phyloP scores from a whole-genome alignment of 495 filamentous ascomycete genomes.

The Aspergillus funiculosus region DNA sequence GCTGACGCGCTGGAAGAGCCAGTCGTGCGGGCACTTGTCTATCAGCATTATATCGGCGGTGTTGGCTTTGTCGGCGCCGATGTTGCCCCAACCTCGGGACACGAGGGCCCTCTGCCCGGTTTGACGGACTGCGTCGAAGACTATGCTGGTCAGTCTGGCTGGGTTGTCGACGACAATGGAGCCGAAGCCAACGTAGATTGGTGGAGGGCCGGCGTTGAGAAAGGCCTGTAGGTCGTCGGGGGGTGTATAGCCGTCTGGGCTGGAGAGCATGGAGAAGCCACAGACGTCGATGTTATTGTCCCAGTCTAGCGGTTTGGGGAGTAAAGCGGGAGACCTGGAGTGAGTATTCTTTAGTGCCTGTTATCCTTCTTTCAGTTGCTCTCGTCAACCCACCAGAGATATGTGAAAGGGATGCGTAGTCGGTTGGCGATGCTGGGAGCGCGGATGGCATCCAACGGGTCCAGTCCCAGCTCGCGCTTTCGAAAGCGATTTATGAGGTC shows the following conservation, averaged over 20 bases:
- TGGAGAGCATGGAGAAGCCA: slow-evolving; percentile 64
- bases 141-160: slow-evolving; percentile 53
- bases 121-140: slow-evolving; percentile 60
- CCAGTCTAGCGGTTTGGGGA: slow-evolving; percentile 76
- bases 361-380: background rate
- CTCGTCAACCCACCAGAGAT: slow-evolving; percentile 54
- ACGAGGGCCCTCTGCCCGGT: slow-evolving; percentile 63
- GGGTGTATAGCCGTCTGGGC: slow-evolving; percentile 55
- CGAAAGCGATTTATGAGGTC: slow-evolving; percentile 71
- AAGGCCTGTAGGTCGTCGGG: slow-evolving; percentile 55
- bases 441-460: slow-evolving; percentile 60
- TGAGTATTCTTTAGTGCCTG: background rate
- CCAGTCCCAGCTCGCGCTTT: slow-evolving; percentile 56
- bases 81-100: slow-evolving; percentile 70
- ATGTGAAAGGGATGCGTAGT: slow-evolving; percentile 68
- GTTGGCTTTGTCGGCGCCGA: slow-evolving; percentile 55
- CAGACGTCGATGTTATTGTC: slow-evolving; percentile 58
- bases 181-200: slow-evolving; percentile 73
- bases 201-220: slow-evolving; percentile 57
- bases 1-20: slow-evolving; percentile 69
- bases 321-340: slow-evolving; percentile 60
- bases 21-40: slow-evolving; percentile 75
- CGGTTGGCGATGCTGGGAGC: slow-evolving; percentile 59
- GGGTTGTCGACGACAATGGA: slow-evolving; percentile 74
- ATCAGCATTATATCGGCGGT: slow-evolving; percentile 63